A percentile compares a stretch with the other conserved stretches of the same genome.
Conservation (phyloP, 2,329 filamentous ascomycete species). For the Acrocalymma vagum region DNA sequence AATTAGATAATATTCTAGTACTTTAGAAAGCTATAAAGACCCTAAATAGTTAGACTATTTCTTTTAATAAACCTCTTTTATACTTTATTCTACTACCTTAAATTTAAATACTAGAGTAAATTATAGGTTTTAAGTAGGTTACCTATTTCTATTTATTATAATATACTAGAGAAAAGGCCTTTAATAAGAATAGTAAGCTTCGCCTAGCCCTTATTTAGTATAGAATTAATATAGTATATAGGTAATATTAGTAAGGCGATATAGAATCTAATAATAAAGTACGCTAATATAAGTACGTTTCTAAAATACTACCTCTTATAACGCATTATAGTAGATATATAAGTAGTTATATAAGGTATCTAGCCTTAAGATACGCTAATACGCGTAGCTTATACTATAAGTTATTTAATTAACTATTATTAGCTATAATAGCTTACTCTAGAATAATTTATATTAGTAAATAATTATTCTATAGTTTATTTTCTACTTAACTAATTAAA, state of each 20-base stretch:
- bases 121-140: constrained; percentile 43
- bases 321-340: constrained; percentile 13
- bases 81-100: constrained; percentile 25
- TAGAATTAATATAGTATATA: constrained; percentile 10
- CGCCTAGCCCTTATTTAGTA: neutral
- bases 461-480: constrained; percentile 13
- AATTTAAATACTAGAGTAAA: constrained; percentile 39
- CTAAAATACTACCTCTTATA: constrained; percentile 18
- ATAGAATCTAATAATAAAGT: constrained; percentile 37
- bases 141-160: constrained; percentile 41
- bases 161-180: constrained; percentile 44
- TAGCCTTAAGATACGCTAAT: constrained; percentile 9
- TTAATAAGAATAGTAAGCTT: constrained; percentile 47
- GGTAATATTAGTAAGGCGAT: constrained; percentile 33
- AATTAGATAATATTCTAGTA: constrained; percentile 41
- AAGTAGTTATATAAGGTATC: constrained; percentile 12
- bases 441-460: constrained; percentile 14
- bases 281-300: constrained; percentile 16
- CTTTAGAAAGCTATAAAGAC: constrained; percentile 34
- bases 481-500: constrained; percentile 11
- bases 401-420: constrained; percentile 11
- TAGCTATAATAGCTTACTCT: constrained; percentile 9
- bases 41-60: constrained; percentile 29
- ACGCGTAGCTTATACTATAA: constrained; percentile 13
- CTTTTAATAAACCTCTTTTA: constrained; percentile 26